Conservation (phyloP, 495 filamentous ascomycete species). For the Sabuloglossum arenarium region DNA sequence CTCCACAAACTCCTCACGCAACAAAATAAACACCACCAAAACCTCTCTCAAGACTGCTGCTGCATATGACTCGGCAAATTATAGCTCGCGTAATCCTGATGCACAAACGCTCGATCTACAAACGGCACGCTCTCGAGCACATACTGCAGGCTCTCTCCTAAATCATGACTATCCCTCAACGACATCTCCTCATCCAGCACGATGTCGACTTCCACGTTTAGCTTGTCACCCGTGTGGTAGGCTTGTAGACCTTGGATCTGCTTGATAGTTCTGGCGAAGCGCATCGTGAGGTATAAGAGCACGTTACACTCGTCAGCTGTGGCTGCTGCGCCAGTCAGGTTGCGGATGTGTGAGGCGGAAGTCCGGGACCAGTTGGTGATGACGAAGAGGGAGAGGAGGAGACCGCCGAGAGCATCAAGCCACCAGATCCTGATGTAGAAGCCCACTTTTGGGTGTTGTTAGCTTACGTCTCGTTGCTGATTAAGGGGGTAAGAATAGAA, state of each 20-base stretch:
- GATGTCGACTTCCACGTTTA: constrained; percentile 71
- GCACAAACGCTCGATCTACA: constrained; percentile 51
- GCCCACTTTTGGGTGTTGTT: constrained; percentile 29
- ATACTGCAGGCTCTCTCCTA: constrained; percentile 78
- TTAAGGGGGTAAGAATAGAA: not conserved
- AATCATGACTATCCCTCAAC: constrained; percentile 69
- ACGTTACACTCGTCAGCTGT: constrained; percentile 65
- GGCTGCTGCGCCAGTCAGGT: constrained; percentile 65
- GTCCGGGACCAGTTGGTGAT: constrained; percentile 72
- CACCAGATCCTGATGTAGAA: constrained; percentile 63
- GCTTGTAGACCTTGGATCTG: constrained; percentile 77
- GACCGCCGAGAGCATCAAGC: constrained; percentile 66
- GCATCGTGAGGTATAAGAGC: constrained; percentile 79
- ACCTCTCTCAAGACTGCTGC: constrained; percentile 27
- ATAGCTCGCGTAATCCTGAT: constrained; percentile 61
- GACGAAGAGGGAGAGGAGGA: constrained; percentile 61
- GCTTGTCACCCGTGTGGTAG: constrained; percentile 75
- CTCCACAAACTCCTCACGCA: no score
- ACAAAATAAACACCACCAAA: no score
- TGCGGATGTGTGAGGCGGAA: constrained; percentile 55
- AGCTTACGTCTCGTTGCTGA: not conserved
- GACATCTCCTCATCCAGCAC: constrained; percentile 62
- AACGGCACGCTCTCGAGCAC: constrained; percentile 73
- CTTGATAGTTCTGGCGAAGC: constrained; percentile 73
- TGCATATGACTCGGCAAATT: constrained; percentile 78